phyloP scores from a whole-genome alignment of 495 filamentous ascomycete species.

The Pseudomonodictys pantanalensis region DNA sequence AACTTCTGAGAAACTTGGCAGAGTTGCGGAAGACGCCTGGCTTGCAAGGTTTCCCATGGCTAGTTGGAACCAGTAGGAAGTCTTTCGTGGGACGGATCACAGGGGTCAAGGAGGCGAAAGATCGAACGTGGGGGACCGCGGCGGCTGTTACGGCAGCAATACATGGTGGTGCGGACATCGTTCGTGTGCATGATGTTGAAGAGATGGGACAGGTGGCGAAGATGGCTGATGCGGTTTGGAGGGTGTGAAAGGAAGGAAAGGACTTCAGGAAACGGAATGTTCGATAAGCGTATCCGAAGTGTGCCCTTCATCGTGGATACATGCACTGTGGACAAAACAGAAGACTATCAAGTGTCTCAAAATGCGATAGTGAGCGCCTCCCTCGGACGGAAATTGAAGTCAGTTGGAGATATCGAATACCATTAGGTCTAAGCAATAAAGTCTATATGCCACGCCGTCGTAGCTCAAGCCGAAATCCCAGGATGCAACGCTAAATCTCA shows the following conservation, averaged over 20 bases:
- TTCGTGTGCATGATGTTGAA: slow-evolving; percentile 88
- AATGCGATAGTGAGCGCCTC: too few relatives aligned
- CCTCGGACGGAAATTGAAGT: too few relatives aligned
- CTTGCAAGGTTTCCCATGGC: slow-evolving; percentile 75
- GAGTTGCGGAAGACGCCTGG: slow-evolving; percentile 62
- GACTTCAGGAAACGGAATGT: too few relatives aligned
- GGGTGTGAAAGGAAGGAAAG: slow-evolving; percentile 26
- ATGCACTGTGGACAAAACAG: too few relatives aligned
- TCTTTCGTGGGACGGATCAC: slow-evolving; percentile 82
- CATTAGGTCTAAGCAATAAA: too few relatives aligned
- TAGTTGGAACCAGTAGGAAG: slow-evolving; percentile 87
- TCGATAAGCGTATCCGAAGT: too few relatives aligned
- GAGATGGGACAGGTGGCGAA: slow-evolving; percentile 86
- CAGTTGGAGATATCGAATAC: too few relatives aligned
- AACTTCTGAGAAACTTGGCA: slow-evolving; percentile 65
- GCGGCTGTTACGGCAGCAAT: slow-evolving; percentile 85
- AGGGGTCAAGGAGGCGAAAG: slow-evolving; percentile 63
- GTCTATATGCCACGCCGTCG: too few relatives aligned
- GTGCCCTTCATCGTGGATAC: too few relatives aligned
- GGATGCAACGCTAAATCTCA: too few relatives aligned
- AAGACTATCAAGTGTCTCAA: too few relatives aligned
- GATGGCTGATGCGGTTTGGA: slow-evolving; percentile 81
- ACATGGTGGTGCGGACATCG: slow-evolving; percentile 88
- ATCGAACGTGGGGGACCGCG: slow-evolving; percentile 81
- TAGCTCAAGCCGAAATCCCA: too few relatives aligned